These are phyloP conservation scores for Pseudogymnoascus sp. DNA, from an alignment of 2,329 filamentous ascomycete genomes.

Conservation along the genomic window DNA sequence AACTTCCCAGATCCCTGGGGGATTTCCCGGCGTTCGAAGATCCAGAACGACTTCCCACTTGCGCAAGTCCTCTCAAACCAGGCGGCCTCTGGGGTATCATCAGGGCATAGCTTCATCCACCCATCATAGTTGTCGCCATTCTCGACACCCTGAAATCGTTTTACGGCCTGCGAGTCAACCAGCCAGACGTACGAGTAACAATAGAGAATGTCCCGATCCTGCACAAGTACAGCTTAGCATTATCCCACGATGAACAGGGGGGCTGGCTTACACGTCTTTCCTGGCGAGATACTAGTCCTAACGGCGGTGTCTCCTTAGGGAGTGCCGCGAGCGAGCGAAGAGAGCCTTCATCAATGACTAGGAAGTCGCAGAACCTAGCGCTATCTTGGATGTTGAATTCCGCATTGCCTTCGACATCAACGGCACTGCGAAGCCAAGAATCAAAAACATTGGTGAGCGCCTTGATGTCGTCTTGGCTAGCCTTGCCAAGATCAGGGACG, in stretches of 20 bases:
- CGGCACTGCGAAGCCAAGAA: not conserved
- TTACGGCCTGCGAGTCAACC: not conserved
- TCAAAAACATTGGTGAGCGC: not conserved
- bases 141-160: not conserved
- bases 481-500: not conserved
- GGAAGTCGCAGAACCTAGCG: constrained; percentile 2
- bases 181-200: not conserved
- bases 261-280: not conserved
- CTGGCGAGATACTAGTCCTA: not conserved
- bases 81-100: not conserved
- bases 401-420: not conserved
- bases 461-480: not conserved
- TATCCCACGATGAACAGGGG: not conserved
- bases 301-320: not conserved
- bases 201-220: not conserved
- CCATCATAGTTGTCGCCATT: not conserved
- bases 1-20: not conserved
- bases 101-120: not conserved
- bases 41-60: not conserved
- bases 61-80: not conserved
- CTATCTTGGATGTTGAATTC: not conserved
- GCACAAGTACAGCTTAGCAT: not conserved
- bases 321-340: not conserved
- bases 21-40: not conserved
- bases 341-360: not conserved